Base-by-base conservation (phyloP, 2,329 filamentous ascomycete species). In the Clonostachys rhizophaga region DNA sequence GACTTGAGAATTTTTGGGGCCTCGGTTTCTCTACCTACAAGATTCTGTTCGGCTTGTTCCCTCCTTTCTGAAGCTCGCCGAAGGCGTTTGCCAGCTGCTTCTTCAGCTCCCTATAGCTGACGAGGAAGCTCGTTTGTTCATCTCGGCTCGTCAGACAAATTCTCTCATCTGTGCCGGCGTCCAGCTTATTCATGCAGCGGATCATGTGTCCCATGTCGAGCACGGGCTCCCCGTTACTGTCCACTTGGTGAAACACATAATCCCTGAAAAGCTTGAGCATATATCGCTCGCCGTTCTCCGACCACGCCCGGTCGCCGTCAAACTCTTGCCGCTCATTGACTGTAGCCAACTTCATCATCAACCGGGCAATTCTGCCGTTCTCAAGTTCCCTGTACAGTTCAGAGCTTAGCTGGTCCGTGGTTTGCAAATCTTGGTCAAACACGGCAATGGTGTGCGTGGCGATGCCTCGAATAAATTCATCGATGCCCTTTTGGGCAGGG, bases 241-340 rank as follows among this genome's bases (percentile, higher is more conserved):
- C 91, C 12, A 96, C 91, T 60, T 95, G 91, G 65, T 99, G 94
- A 69, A 97, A 99, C 39, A 96, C 89, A 58, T 95, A 97, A 67
- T 99, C 94, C 44, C 94, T 83, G 74, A 97, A 97, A 9, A 99
- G 78, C 68, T 96, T 96, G 53, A 99, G 75, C 62, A 89, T 87
- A 64, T 96, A 97, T 30, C 91, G 83, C 58, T 96, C 90, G 24
- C 92, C 92, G 43, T 88, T 94, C 65, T 97, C 92, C 5, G 90
- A 89, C 92, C 94, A 99, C 43, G 81, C 75, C 1, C 78, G 72
- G 51, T 91, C 87, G 39, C 84, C 83, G 46, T 89, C 87, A 51
- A 87, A 86, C 60, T 97, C 92, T 2, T 87, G 89, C 11, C 94
- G 83, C 65, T 99, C 94, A 59, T 94, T 94, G 62, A 99, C 83